Base-by-base conservation (phyloP, 225 moss, liverwort and hornwort species). In the Antitrichia curtipendula region DNA sequence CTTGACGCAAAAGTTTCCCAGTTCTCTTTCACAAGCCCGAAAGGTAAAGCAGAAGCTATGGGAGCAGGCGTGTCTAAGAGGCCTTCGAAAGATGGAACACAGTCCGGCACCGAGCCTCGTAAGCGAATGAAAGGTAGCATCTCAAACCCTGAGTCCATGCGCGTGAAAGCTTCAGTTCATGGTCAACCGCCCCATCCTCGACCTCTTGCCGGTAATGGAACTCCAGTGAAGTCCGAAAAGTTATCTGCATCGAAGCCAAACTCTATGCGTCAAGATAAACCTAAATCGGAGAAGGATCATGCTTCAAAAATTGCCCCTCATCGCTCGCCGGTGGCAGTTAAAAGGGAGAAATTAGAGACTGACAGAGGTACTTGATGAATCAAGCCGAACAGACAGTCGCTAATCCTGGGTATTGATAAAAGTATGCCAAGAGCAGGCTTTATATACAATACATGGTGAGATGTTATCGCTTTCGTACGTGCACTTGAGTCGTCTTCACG, bases 11-110 rank as follows among this genome's bases (percentile, higher is more conserved):
- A 84, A n/a, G 69, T 80, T 16, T 81, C 89, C 25, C 94, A 94
- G 86, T 94, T 94, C 56, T 91, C 85, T 72, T 94, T 94, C 82
- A 93, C 93, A 29, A 88, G 89, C 60, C 94, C 94, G 16, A 94
- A 93, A 88, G 92, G 88, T 17, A 90, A 81, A 84, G 68, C 89
- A 40, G 91, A 91, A 74, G 80, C 79, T 69, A 68, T 72, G 85
- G 89, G 81, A 85, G 76, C 82, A 81, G 88, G 88, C 56, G 60
- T 85, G 18, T 43, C 81, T 31, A 92, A 90, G 71, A 82, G 84
- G 28, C 16, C 64, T 76, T 53, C 27, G 71, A 83, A 88, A 74
- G 90, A 90, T 31, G 80, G 54, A 78, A 13, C 38, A 43, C 83
- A 78, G 76, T 40, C 69, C 18, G 38, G 75, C 79, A 23, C 38